Evolutionary conservation across 257 asterid genomes (phyloP), one percentile per base, ranked within the genome.

Genomic region (Voacanga thouarsii): DNA sequence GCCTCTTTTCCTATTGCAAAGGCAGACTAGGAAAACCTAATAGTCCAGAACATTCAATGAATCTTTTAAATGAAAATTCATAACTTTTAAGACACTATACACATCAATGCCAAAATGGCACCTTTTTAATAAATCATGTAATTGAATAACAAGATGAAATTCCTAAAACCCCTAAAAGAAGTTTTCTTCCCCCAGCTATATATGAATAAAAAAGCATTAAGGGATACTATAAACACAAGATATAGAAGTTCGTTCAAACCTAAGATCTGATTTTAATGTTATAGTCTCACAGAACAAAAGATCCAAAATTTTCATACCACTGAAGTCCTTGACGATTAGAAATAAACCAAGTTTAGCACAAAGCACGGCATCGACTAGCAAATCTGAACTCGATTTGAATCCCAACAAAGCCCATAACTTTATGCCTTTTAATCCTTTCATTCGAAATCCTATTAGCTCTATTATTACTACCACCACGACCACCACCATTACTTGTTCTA

Each of bases 261-360:
- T n/a, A 67, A 37, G 71, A 49, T 55, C 51, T 51, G 3, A 23
- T 51, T 2, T 21, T 64, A 2, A 66, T 30, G 23, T n/a, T 28
- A 28, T 30, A 4, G n/a, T 7, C 16, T 6, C 12, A 66, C 8
- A 41, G 45, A 24, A 37, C 18, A 6, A 50, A 71, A 26, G 3
- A 26, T 79, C 63, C 26, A 50, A 67, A 68, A 24, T 15, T 0
- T 61, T 45, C 70, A 51, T 90, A 93, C 99, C 94, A 90, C 80
- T 84, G 78, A 57, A 96, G 94, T 49, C 94, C 92, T 81, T 82
- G 89, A 73, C 84, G 96, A 86, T 90, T 95, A 47, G 96, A 89
- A 51, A 98, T 98, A 80, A 96, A 89, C 99, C 99, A 96, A 75
- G 98, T 90, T 85, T 74, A 84, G n/a, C 98, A 90, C 88, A 96